Evolutionary conservation across 2,329 filamentous ascomycete genomes (phyloP).

Genomic region (Chrysosporium keratinophilum): DNA sequence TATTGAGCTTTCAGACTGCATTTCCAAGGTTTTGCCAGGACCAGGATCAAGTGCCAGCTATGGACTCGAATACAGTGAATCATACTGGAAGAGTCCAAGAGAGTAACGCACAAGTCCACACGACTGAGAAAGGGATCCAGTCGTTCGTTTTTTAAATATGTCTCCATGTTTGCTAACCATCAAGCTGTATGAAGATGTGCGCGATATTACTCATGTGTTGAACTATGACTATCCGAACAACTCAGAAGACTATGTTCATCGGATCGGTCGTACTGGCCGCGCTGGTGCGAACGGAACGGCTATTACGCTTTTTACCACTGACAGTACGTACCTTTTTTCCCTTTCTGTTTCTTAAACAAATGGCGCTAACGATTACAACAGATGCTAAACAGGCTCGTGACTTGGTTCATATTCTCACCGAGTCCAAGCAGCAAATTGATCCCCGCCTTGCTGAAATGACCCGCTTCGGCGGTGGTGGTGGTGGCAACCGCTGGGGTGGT

Average conservation of each 20-base stretch:
- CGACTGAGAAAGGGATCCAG: conserved; percentile 46
- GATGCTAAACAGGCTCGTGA: conserved; percentile 94
- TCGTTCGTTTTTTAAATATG: conserved; percentile 37
- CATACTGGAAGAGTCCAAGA: conserved; percentile 41
- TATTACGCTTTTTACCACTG: conserved; percentile 98
- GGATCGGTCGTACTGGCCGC: conserved; percentile 59
- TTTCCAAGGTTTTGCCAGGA: conserved; percentile 60
- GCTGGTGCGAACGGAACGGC: conserved; percentile 85
- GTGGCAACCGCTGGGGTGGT: conserved; percentile 58
- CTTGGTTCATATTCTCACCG: conserved; percentile 79
- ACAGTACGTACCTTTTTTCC: conserved; percentile 59
- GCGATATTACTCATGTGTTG: conserved; percentile 99
- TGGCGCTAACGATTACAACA: conserved; percentile 28
- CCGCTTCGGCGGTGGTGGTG: conserved; percentile 77
- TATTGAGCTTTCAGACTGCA: conserved; percentile 70
- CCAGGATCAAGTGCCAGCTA: conserved; percentile 49
- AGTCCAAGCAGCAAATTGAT: conserved; percentile 97
- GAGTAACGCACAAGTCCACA: conserved; percentile 52
- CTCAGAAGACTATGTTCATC: conserved; percentile 60
- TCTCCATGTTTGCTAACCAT: conserved; percentile 66
- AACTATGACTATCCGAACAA: conserved; percentile 99
- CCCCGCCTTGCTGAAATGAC: conserved; percentile 93
- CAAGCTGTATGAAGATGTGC: conserved; percentile 76
- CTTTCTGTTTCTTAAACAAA: background rate
- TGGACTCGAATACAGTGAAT: conserved; percentile 39